A percentile compares a stretch with the other conserved stretches of the same genome.
These are phyloP conservation scores for Akanthomyces lecanii DNA, from an alignment of 2,329 filamentous ascomycete species.

Conservation along the genomic window DNA sequence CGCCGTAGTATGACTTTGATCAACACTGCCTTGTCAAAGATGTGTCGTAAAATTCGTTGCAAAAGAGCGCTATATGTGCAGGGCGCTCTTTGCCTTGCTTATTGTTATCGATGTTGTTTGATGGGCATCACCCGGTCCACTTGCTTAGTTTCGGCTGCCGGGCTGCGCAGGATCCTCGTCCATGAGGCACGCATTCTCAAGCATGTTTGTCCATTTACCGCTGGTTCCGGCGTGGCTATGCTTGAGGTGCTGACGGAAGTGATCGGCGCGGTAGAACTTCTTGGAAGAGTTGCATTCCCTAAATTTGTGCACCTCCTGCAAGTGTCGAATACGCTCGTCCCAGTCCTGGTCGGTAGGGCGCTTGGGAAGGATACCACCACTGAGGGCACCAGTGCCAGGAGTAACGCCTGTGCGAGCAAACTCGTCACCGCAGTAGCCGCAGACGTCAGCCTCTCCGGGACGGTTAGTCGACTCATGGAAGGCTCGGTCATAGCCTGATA, in stretches of 20 bases:
- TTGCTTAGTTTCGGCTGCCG: neutral
- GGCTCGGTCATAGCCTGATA: constrained; percentile 71
- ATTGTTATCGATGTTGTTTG: neutral
- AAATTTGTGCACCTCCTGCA: constrained; percentile 92
- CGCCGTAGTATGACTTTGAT: constrained; percentile 16
- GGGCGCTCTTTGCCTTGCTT: constrained; percentile 1
- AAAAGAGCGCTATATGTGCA: constrained; percentile 11
- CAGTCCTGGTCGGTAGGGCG: constrained; percentile 75
- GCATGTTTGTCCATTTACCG: constrained; percentile 98
- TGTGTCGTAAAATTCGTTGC: constrained; percentile 15
- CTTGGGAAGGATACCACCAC: constrained; percentile 35
- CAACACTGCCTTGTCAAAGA: constrained; percentile 14
- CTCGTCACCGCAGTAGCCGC: constrained; percentile 93
- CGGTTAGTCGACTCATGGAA: constrained; percentile 76
- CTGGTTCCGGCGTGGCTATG: constrained; percentile 94
- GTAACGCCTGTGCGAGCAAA: constrained; percentile 56
- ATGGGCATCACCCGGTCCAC: neutral
- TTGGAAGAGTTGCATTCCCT: constrained; percentile 97
- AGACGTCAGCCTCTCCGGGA: constrained; percentile 69
- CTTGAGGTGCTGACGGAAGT: constrained; percentile 97
- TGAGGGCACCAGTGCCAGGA: constrained; percentile 30
- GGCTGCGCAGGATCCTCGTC: constrained; percentile 60
- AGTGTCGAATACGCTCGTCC: constrained; percentile 79
- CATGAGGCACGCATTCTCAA: constrained; percentile 95
- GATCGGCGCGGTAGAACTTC: constrained; percentile 96